A percentile compares a stretch with the other conserved stretches of the same genome.
Evolutionary conservation across 441 rosid species (phyloP).

Genomic region (Dalechampia spathulata): DNA sequence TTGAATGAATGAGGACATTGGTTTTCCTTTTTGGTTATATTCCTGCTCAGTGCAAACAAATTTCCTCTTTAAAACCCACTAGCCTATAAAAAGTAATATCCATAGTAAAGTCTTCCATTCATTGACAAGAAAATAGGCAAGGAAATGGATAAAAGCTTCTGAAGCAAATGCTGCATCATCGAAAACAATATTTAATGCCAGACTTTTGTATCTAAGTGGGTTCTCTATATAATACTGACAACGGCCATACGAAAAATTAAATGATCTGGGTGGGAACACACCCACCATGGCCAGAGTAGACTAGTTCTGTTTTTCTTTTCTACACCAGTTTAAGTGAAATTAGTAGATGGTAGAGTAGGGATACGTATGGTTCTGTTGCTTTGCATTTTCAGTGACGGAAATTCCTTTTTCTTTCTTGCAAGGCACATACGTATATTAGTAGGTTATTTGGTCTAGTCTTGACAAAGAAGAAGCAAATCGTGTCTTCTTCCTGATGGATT

Average conservation of each 20-base stretch:
- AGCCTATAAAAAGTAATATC: no score
- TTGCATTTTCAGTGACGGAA: neutral
- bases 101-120: conserved; percentile 6
- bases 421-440: no score
- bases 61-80: no score
- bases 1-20: no score
- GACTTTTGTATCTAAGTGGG: neutral
- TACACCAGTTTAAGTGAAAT: conserved; percentile 6
- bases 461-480: no score
- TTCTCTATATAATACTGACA: neutral
- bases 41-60: no score
- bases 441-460: neutral
- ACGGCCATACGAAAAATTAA: neutral
- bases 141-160: conserved; percentile 10
- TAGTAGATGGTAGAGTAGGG: conserved; percentile 6
- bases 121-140: conserved; percentile 10
- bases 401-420: no score
- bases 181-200: conserved; percentile 7
- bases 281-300: neutral
- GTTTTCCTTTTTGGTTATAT: no score
- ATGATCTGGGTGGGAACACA: conserved; percentile 5
- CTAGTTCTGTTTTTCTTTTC: conserved; percentile 4
- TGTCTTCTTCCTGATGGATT: no score
- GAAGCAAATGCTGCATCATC: neutral
- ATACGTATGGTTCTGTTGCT: neutral